Percentiles rank a stretch among this genome's conserved stretches.
These are phyloP conservation scores for Pseudogymnoascus pannorum DNA, from an alignment of 2,329 filamentous ascomycete genomes.

Conservation along the genomic window DNA sequence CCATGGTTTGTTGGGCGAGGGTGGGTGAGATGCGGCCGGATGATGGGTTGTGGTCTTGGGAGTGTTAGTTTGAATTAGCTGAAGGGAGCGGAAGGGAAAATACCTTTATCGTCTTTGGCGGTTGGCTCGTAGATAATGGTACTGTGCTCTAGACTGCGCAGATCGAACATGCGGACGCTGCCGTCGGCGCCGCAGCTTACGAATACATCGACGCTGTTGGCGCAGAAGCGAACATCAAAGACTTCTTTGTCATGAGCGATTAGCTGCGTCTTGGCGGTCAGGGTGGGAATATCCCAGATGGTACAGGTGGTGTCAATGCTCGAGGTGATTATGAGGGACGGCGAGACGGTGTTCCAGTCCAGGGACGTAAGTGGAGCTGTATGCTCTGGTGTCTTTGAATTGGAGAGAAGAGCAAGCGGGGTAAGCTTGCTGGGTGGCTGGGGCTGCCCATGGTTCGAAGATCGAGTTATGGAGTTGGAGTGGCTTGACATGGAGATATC, in stretches of 20 bases:
- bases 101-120: constrained; percentile 72
- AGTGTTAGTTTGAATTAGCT: constrained; percentile 14
- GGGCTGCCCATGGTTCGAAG: constrained; percentile 50
- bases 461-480: constrained; percentile 63
- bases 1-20: constrained; percentile 69
- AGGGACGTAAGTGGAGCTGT: constrained; percentile 93
- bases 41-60: constrained; percentile 39
- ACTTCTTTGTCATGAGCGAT: constrained; percentile 99
- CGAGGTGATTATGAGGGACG: constrained; percentile 94
- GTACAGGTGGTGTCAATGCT: constrained; percentile 99
- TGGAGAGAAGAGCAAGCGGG: constrained; percentile 84
- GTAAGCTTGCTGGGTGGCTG: constrained; percentile 71
- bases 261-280: constrained; percentile 95
- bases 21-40: constrained; percentile 64
- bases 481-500: constrained; percentile 47
- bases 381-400: constrained; percentile 97
- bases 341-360: constrained; percentile 96
- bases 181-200: constrained; percentile 96
- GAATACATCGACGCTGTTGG: constrained; percentile 96
- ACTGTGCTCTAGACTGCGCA: constrained; percentile 91
- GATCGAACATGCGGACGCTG: constrained; percentile 97
- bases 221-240: constrained; percentile 96
- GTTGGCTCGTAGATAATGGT: constrained; percentile 99
- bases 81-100: constrained; percentile 17
- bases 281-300: constrained; percentile 97